These are phyloP conservation scores for Cladosporium oxysporum DNA, from an alignment of 2,329 filamentous ascomycete species.

Conservation along the genomic window DNA sequence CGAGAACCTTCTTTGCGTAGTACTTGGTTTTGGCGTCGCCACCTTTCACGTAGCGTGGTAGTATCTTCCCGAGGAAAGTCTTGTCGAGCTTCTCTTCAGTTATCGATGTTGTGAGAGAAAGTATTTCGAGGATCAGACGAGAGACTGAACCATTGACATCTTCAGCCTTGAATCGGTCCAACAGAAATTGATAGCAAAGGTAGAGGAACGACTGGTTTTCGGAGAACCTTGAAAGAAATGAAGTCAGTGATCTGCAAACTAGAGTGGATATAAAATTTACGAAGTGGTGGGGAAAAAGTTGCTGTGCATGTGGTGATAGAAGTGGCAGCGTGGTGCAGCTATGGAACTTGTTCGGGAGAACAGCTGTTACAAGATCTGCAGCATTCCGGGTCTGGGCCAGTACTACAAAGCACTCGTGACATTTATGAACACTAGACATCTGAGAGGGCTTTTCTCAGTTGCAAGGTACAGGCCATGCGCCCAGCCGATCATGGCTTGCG, in stretches of 20 bases:
- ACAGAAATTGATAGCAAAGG: slow-evolving; percentile 51
- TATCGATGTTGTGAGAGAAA: slow-evolving; percentile 64
- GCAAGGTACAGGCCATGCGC: not conserved
- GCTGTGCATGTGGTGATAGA: not conserved
- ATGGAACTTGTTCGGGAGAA: not conserved
- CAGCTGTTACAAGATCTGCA: slow-evolving; percentile 1
- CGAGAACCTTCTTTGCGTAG: slow-evolving; percentile 60
- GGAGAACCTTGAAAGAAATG: slow-evolving; percentile 23
- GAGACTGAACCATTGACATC: slow-evolving; percentile 47
- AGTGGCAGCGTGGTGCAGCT: not conserved
- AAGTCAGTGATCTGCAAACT: slow-evolving; percentile 10
- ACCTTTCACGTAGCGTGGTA: slow-evolving; percentile 64
- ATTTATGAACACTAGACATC: not conserved
- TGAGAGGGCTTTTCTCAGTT: not conserved
- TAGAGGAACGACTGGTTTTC: slow-evolving; percentile 45
- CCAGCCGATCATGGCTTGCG: not conserved
- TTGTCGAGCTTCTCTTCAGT: slow-evolving; percentile 61
- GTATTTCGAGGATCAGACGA: slow-evolving; percentile 53
- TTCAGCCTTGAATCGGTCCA: slow-evolving; percentile 48
- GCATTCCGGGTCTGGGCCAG: not conserved
- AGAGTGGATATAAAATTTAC: not conserved
- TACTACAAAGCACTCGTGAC: not conserved
- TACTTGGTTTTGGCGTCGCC: slow-evolving; percentile 66
- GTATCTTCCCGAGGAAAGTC: slow-evolving; percentile 66
- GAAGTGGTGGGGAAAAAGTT: not conserved